phyloP scores from a whole-genome alignment of 2,329 filamentous ascomycete species.

The Emmonsiellopsis sp. region DNA sequence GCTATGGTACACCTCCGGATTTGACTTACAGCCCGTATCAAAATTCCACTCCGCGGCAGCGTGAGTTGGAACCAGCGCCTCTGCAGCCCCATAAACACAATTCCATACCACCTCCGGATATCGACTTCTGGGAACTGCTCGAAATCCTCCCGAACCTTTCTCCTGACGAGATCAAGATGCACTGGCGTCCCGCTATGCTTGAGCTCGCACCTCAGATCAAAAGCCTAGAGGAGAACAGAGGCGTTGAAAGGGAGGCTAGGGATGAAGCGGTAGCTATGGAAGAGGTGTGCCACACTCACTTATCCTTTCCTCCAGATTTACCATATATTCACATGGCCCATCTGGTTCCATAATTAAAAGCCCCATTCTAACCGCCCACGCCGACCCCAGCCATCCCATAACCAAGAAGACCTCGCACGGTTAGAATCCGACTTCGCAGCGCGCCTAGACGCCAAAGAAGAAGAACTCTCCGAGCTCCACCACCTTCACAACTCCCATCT shows the following conservation, averaged over 20 bases:
- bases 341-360: neutral
- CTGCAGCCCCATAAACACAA: conserved; percentile 3
- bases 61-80: neutral
- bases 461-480: conserved; percentile 7
- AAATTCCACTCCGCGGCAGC: neutral
- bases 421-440: conserved; percentile 7
- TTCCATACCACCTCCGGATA: conserved; percentile 3
- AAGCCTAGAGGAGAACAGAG: neutral
- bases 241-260: neutral
- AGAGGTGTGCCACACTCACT: neutral
- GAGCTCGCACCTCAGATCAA: neutral
- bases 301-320: neutral
- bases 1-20: conserved; percentile 2
- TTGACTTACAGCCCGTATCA: conserved; percentile 1
- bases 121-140: conserved; percentile 10
- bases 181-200: conserved; percentile 9
- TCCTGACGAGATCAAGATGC: conserved; percentile 7
- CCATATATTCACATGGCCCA: neutral
- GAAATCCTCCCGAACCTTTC: conserved; percentile 9
- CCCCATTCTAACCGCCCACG: no score
- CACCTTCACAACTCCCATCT: conserved; percentile 8
- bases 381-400: neutral
- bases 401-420: conserved; percentile 1
- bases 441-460: conserved; percentile 7
- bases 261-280: neutral